Base-by-base conservation (phyloP, 495 filamentous ascomycete genomes). In the Opeltia flavorubescens region DNA sequence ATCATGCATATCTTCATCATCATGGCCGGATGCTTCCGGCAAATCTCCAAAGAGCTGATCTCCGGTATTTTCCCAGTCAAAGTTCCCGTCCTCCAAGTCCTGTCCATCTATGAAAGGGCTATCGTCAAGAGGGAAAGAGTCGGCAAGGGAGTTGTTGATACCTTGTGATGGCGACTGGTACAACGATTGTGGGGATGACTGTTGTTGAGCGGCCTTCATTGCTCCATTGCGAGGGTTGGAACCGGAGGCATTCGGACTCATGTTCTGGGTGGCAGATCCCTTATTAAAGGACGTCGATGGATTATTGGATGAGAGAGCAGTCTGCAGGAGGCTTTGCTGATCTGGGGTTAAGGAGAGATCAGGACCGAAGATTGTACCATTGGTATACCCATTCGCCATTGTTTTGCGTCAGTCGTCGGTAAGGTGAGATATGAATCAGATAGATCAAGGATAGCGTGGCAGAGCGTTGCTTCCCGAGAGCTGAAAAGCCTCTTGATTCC, bases 261-360 rank as follows among this genome's bases (percentile, higher is more conserved):
- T 29, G 5, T 13, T 7, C 5, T 23, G 5, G n/a, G 8, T 8
- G n/a, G 12, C 5, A 30, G 13, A 15, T 9, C 18, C 29, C 3
- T 44, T 20, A 52, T 50, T 44, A 35, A 47, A 33, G 53, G 33
- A 35, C 46, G 36, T 44, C 38, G 18, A 46, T 23, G 40, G 43
- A 48, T 34, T 29, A n/a, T 44, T 44, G 45, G 89, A 93, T 39
- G 81, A 80, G 52, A 98, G 77, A 20, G 91, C 89, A 38, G 86
- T 84, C 33, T 88, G 79, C 34, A 96, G 67, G 31, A 95, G 78
- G 58, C 83, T 81, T 65, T 95, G 86, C 62, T 98, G 86, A 55
- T 83, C 78, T 15, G 83, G 80, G 30, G 86, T 86, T 50, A 95
- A 81, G 59, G 80, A 81, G 31, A 77, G 68, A 49, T 66, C 65